These are phyloP conservation scores for Prunus persica DNA, from an alignment of 306 rosid genomes.

Conservation along the genomic window Prunus_persica_NCBIv2 NC_034009.1:29087501-29088000, in stretches of 20 bases:
- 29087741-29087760: constrained; percentile 31
- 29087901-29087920: too few relatives aligned
- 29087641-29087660: background rate
- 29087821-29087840: background rate
- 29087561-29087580: too few relatives aligned
- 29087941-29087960: too few relatives aligned
- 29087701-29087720: constrained; percentile 5
- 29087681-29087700: background rate
- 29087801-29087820: background rate
- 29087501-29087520: background rate
- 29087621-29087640: too few relatives aligned
- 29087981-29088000: background rate
- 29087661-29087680: background rate
- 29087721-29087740: constrained; percentile 9
- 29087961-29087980: background rate
- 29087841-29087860: background rate
- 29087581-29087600: too few relatives aligned
- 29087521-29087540: background rate
- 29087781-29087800: background rate
- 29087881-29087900: too few relatives aligned
- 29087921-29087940: too few relatives aligned
- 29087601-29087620: too few relatives aligned
- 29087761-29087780: constrained; percentile 29
- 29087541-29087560: too few relatives aligned
- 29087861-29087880: too few relatives aligned